Evolutionary conservation across 192 early-diverging fungal genomes (phyloP).

Genomic region (Borealophlyctis nickersoniae): DNA sequence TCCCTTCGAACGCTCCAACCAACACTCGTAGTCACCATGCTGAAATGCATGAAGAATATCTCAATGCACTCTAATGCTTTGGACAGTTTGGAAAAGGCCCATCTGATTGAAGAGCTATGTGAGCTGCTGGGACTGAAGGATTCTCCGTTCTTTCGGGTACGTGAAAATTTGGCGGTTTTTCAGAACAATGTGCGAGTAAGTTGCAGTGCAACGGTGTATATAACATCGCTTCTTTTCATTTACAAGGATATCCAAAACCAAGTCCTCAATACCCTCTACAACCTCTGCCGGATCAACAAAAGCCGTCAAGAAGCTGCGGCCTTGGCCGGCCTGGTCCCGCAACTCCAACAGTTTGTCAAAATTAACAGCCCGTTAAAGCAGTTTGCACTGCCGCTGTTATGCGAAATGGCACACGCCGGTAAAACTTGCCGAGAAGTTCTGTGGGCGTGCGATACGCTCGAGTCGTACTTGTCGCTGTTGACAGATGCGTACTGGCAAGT

Average conservation of each 20-base stretch:
- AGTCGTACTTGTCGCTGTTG: constrained; percentile 47
- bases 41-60: constrained; percentile 62
- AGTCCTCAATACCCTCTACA: constrained; percentile 55
- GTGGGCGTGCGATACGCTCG: constrained; percentile 44
- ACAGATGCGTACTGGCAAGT: constrained; percentile 57
- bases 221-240: not conserved
- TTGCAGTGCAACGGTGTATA: not conserved
- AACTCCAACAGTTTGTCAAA: constrained; percentile 45
- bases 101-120: constrained; percentile 46
- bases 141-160: constrained; percentile 11
- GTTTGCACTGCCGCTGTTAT: constrained; percentile 60
- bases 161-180: too few species aligned
- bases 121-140: constrained; percentile 35
- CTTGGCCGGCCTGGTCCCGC: constrained; percentile 52
- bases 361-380: constrained; percentile 51
- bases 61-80: constrained; percentile 58
- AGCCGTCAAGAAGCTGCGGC: constrained; percentile 55
- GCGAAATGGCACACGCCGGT: constrained; percentile 58
- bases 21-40: constrained; percentile 38
- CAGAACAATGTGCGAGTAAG: too few species aligned
- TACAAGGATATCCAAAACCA: constrained; percentile 55
- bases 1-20: constrained; percentile 39
- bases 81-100: constrained; percentile 44
- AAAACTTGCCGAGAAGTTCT: constrained; percentile 42
- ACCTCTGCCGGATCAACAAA: constrained; percentile 59